phyloP scores from a whole-genome alignment of 2,329 filamentous ascomycete genomes.

The Trichoderma afroharzianum region DNA sequence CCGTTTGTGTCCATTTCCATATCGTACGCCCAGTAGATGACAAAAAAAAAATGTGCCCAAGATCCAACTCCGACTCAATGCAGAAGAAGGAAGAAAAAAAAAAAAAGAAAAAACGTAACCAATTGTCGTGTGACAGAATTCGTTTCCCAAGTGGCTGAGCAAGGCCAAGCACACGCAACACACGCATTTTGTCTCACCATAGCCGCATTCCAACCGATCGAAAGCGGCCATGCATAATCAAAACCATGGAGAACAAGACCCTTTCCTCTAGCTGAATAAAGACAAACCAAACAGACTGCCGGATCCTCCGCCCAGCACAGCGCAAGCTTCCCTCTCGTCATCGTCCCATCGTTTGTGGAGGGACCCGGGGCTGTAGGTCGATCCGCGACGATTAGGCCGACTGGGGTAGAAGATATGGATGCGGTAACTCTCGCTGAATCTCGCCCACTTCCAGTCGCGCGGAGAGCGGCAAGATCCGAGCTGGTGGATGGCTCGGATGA shows the following conservation, averaged over 20 bases:
- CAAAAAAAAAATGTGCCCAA: neutral
- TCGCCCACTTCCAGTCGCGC: constrained; percentile 27
- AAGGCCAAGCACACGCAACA: neutral
- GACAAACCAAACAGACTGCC: neutral
- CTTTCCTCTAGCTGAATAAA: neutral
- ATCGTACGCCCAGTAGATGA: neutral
- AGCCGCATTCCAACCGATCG: neutral
- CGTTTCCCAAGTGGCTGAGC: neutral
- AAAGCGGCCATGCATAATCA: neutral
- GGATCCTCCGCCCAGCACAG: neutral
- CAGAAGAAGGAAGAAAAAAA: neutral
- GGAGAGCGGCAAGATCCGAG: constrained; percentile 24
- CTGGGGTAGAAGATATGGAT: constrained; percentile 24
- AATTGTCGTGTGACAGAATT: neutral
- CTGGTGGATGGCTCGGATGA: constrained; percentile 22
- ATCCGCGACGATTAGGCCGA: constrained; percentile 24
- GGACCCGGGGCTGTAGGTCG: constrained; percentile 18
- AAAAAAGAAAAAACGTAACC: neutral
- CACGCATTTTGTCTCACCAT: neutral
- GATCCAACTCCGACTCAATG: neutral
- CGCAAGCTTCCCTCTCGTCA: constrained; percentile 6
- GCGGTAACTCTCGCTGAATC: constrained; percentile 23
- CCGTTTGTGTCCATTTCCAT: neutral
- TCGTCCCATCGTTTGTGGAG: constrained; percentile 21
- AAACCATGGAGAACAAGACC: neutral